Percentiles rank a stretch among this genome's conserved stretches.
phyloP scores from a whole-genome alignment of 2,329 filamentous ascomycete genomes.

The Zalaria obscura region DNA sequence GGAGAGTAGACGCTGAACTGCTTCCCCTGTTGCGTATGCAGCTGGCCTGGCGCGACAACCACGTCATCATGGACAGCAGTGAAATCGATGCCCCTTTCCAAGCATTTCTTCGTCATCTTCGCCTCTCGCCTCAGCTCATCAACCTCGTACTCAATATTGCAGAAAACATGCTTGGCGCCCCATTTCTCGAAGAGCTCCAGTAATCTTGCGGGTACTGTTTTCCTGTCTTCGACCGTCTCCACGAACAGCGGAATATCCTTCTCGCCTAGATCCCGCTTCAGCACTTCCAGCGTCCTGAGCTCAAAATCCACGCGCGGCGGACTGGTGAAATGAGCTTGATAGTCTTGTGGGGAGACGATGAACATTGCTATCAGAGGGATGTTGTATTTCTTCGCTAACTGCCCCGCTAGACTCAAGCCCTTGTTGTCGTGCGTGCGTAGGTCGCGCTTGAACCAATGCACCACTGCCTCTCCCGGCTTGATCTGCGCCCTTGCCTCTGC shows the following conservation, averaged over 20 bases:
- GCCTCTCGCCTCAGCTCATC: slow-evolving; percentile 75
- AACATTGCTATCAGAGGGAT: slow-evolving; percentile 66
- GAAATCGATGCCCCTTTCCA: slow-evolving; percentile 52
- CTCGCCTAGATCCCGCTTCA: slow-evolving; percentile 52
- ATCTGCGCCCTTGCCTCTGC: slow-evolving; percentile 37
- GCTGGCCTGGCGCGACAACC: slow-evolving; percentile 58
- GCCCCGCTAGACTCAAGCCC: slow-evolving; percentile 50
- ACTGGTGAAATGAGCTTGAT: slow-evolving; percentile 63
- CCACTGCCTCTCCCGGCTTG: slow-evolving; percentile 45
- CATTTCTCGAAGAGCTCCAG: slow-evolving; percentile 54
- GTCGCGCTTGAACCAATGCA: slow-evolving; percentile 89
- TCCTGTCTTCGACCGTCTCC: slow-evolving; percentile 55
- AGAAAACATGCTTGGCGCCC: slow-evolving; percentile 61
- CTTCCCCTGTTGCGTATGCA: slow-evolving; percentile 54
- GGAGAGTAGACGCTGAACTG: slow-evolving; percentile 77
- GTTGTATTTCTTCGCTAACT: slow-evolving; percentile 50
- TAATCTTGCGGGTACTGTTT: slow-evolving; percentile 45
- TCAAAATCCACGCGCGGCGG: slow-evolving; percentile 68
- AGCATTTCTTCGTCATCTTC: slow-evolving; percentile 44
- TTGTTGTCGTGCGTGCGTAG: slow-evolving; percentile 62
- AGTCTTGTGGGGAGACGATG: slow-evolving; percentile 70
- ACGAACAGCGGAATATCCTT: slow-evolving; percentile 67
- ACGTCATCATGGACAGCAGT: slow-evolving; percentile 70
- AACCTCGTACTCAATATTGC: slow-evolving; percentile 84
- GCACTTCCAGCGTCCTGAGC: slow-evolving; percentile 51